Conservation (phyloP, 257 asterid genomes). For the Echites panduratus region DNA sequence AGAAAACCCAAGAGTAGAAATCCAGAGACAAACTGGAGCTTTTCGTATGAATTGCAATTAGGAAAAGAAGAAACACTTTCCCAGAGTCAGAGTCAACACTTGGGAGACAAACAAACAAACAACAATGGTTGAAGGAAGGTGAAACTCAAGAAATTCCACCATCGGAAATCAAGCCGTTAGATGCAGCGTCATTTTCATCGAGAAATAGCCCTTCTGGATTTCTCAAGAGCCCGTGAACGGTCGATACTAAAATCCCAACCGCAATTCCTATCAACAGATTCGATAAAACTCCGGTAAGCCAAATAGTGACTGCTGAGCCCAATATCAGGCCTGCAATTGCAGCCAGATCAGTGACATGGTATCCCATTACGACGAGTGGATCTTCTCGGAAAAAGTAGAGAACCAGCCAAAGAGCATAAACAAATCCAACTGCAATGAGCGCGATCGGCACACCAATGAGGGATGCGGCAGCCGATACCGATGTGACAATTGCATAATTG, state of each 20-base stretch:
- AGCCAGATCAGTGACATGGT: slow-evolving; percentile 41
- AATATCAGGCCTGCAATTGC: slow-evolving; percentile 37
- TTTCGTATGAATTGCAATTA: neutral
- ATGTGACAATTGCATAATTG: slow-evolving; percentile 47
- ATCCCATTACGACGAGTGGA: slow-evolving; percentile 57
- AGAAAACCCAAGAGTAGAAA: neutral
- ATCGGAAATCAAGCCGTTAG: slow-evolving; percentile 42
- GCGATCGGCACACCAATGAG: slow-evolving; percentile 51
- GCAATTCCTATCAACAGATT: slow-evolving; percentile 48
- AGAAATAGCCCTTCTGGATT: slow-evolving; percentile 61
- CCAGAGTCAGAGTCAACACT: neutral
- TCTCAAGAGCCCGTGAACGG: slow-evolving; percentile 54
- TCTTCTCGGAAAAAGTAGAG: slow-evolving; percentile 66
- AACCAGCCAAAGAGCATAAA: slow-evolving; percentile 55
- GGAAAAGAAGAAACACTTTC: neutral
- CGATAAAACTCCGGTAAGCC: slow-evolving; percentile 44
- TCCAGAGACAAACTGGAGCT: neutral
- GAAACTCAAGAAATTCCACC: slow-evolving; percentile 22
- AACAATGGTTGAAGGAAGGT: too few relatives aligned
- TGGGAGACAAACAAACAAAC: neutral
- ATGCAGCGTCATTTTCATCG: slow-evolving; percentile 62
- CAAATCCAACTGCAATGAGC: slow-evolving; percentile 33
- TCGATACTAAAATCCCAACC: slow-evolving; percentile 39
- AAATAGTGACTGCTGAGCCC: slow-evolving; percentile 29
- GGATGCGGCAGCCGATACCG: slow-evolving; percentile 46